Evolutionary conservation across 2,329 filamentous ascomycete genomes (phyloP), one percentile per base, ranked within the genome.

Genomic region (Fusarium hainanense): DNA sequence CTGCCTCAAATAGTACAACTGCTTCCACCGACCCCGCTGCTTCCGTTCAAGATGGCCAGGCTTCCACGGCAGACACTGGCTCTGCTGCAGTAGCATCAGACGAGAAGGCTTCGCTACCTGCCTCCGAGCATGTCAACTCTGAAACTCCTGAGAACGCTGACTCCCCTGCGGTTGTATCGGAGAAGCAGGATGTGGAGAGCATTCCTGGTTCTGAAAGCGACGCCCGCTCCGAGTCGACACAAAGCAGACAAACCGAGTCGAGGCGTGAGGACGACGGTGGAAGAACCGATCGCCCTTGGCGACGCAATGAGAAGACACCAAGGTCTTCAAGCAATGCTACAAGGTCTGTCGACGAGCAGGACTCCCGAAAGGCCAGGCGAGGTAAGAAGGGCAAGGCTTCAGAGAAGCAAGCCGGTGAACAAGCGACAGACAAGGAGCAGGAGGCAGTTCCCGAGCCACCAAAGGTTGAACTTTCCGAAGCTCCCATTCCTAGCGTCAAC

Each of bases 401-500:
- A 21, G 78, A 82, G 46, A 80, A 82, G 70, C 72, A 79, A 54
- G 77, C 84, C 46, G 79, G 80, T 34, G 85, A 87, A 25, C 87
- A 89, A 55, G 82, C 84, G 20, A 76, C 77, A 46, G 89, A 90
- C 70, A 88, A 90, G 73, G 88, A 88, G 71, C 85, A 87, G 37
- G 77, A 78, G 51, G 54, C 69, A 16, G 72, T 66, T 30, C 76
- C 71, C 25, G 82, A 88, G 65, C 83, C 83, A 16, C 82, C 87
- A 73, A 89, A 90, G 74, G 82, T 88, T 46, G 87, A 91, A 74
- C 84, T 97, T 43, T 90, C 91, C 48, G 93, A 96, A 65, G 95
- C 95, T 20, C 92, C 93, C 30, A 85, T 92, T 44, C 96, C 96
- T 1, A 80, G 89, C 3, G 92, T 98, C 61, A 99, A 99, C 79